Conservation (phyloP, 805 yeast species). For the Starmerella lactis-condensi region DNA sequence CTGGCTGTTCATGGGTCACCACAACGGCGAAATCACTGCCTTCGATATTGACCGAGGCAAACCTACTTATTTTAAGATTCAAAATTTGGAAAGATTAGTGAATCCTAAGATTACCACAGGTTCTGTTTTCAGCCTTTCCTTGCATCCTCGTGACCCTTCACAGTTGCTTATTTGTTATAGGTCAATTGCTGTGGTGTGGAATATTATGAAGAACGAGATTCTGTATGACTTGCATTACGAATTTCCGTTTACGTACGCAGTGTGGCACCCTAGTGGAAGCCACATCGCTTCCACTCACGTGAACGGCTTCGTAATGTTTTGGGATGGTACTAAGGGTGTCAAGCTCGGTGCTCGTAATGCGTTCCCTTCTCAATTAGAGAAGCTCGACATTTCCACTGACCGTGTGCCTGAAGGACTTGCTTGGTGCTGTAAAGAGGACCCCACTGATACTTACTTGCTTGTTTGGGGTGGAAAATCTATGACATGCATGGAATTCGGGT, state of each 20-base stretch:
- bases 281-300: constrained; percentile 62
- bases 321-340: constrained; percentile 75
- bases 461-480: constrained; percentile 19
- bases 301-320: constrained; percentile 73
- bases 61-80: constrained; percentile 46
- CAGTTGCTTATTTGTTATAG: constrained; percentile 55
- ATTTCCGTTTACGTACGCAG: constrained; percentile 37
- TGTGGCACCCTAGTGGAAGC: constrained; percentile 86
- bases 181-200: constrained; percentile 49
- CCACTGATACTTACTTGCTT: constrained; percentile 61
- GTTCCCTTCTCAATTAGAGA: constrained; percentile 13
- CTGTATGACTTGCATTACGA: constrained; percentile 36
- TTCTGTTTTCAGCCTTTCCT: constrained; percentile 45
- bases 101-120: constrained; percentile 41
- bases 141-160: constrained; percentile 86
- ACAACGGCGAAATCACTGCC: constrained; percentile 51
- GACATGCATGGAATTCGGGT: constrained; percentile 50
- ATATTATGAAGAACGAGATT: constrained; percentile 37
- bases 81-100: constrained; percentile 43
- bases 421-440: constrained; percentile 69
- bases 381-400: constrained; percentile 8
- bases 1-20: constrained; percentile 65
- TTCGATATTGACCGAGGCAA: constrained; percentile 68
- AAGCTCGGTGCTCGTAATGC: constrained; percentile 52
- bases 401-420: constrained; percentile 21